Conservation (phyloP, 2,329 filamentous ascomycete genomes). For the Mariannaea elegans region DNA sequence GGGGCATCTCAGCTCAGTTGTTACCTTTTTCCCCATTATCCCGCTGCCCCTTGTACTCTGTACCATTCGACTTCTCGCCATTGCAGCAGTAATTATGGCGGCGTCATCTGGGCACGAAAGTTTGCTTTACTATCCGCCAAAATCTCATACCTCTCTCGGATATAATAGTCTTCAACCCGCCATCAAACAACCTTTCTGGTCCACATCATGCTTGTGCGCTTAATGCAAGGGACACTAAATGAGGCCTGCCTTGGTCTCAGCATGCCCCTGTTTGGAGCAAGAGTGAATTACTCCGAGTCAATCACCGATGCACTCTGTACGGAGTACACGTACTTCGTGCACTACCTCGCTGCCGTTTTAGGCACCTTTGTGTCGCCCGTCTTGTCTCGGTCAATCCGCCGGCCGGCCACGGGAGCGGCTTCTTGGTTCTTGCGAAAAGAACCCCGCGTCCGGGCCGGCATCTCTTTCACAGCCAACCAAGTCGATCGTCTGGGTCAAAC, state of each 20-base stretch:
- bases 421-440: neutral
- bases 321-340: neutral
- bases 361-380: neutral
- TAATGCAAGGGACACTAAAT: neutral
- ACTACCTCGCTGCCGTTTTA: neutral
- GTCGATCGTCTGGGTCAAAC: neutral
- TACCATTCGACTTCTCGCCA: no score
- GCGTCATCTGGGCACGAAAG: no score
- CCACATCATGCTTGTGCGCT: neutral
- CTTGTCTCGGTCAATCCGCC: slow-evolving; percentile 16
- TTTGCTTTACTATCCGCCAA: no score
- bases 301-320: neutral
- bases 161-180: no score
- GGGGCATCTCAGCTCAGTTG: slow-evolving; percentile 18
- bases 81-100: no score
- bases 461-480: neutral
- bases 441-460: slow-evolving; percentile 13
- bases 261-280: neutral
- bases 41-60: slow-evolving; percentile 2
- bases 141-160: no score
- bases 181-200: neutral
- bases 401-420: slow-evolving; percentile 14
- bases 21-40: slow-evolving; percentile 12
- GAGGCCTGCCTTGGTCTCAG: neutral
- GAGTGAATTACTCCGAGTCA: neutral